A percentile compares a stretch with the other conserved stretches of the same genome.
Evolutionary conservation across 2,329 filamentous ascomycete genomes (phyloP).

Genomic region (Karstenula rhodostoma): DNA sequence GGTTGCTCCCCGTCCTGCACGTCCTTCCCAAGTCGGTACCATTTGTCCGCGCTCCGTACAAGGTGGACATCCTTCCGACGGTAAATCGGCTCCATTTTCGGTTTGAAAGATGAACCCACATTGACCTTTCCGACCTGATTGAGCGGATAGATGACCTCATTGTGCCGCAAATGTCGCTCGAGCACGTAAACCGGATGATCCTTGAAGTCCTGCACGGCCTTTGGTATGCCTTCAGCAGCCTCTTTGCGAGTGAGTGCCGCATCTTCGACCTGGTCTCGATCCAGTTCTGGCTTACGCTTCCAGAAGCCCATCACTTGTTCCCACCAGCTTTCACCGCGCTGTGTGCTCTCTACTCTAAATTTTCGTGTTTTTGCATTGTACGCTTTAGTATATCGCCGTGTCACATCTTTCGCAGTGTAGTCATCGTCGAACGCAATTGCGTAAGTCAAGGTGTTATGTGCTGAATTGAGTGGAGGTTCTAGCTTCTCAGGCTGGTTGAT

Average conservation of each 20-base stretch:
- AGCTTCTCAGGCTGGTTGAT: constrained; percentile 78
- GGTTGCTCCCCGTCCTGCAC: constrained; percentile 80
- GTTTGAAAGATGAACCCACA: constrained; percentile 66
- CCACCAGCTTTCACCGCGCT: constrained; percentile 66
- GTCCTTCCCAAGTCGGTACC: constrained; percentile 87
- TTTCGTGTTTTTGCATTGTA: constrained; percentile 91
- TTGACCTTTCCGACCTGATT: constrained; percentile 80
- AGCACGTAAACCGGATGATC: constrained; percentile 79
- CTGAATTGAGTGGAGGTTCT: constrained; percentile 83
- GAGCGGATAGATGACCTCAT: constrained; percentile 81
- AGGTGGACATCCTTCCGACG: constrained; percentile 80
- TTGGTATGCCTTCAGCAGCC: constrained; percentile 80
- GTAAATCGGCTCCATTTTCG: constrained; percentile 78
- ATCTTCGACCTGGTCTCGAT: constrained; percentile 85
- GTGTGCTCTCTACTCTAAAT: constrained; percentile 75
- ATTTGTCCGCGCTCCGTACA: constrained; percentile 82
- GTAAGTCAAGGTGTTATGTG: constrained; percentile 80
- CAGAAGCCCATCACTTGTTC: constrained; percentile 58
- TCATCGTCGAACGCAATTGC: constrained; percentile 86
- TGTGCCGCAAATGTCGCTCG: constrained; percentile 80
- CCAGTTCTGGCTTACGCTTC: constrained; percentile 47
- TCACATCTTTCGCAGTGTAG: constrained; percentile 82
- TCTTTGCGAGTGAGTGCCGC: constrained; percentile 76
- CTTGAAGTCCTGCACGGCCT: constrained; percentile 86
- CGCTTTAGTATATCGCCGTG: constrained; percentile 83